Evolutionary conservation across 2,329 filamentous ascomycete genomes (phyloP), one percentile per base, ranked within the genome.

Genomic region (Penicillium sp.): DNA sequence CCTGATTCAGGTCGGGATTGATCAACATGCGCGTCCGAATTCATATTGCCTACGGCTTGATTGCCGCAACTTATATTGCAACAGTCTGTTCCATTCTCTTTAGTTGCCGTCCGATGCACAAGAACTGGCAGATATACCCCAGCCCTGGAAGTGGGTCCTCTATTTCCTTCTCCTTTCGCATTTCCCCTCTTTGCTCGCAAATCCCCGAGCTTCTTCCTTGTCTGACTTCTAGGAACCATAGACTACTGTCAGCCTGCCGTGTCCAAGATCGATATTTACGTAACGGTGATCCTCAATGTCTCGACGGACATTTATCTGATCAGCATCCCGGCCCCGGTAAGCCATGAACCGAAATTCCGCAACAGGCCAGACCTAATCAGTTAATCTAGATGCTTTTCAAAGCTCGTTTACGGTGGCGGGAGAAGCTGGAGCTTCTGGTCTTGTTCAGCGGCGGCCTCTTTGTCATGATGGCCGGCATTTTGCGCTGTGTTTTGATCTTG

Each of bases 61-160:
- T 81, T 21, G 62, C 62, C 1, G 49, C 48, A 2, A 79, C 74
- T 3, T 81, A 74, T 47, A 39, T 80, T 18, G 67, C 67, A 0
- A 71, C 72, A 4, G 59, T 77, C 18, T 62, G 74, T 21, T 72
- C 72, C 3, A 69, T 80, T 23, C 67, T 79, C 10, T 62, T 76
- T 3, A 70, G 71, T 6, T 82, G 79, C 47, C 66, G 67, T 16
- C 77, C 77, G 0, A 70, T 81, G 37, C 48, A 63, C 17, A 70
- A 69, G 26, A 76, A 77, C 51, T 82, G 78, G 77, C 77, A 81
- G 56, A 79, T 82, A 33, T 63, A 72, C 36, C 79, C 79, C 0
- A 59, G 81, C 19, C 78, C 78, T 0, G 77, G 78, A 8, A 71
- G 74, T 77, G 54, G 50, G 73, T 62, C 5, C 21, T 11, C n/a